Conservation (phyloP, 345 rosid genomes). For the Eucalyptus tenuipes region DNA sequence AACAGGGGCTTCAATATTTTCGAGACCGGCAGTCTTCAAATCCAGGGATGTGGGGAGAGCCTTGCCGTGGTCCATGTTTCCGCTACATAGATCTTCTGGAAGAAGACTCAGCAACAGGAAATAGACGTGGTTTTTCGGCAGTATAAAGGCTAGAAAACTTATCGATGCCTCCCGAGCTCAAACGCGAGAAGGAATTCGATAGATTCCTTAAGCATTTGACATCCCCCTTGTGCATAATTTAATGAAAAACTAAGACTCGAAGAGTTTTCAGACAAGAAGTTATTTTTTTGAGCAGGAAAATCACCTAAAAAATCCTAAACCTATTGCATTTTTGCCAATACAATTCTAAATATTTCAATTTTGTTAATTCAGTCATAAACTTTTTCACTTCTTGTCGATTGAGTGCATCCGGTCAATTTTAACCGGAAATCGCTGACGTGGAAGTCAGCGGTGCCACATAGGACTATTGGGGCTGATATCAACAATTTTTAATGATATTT, state of each 20-base stretch:
- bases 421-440: fast-evolving
- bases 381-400: too few relatives aligned
- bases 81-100: conserved; percentile 56
- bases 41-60: conserved; percentile 32
- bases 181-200: neutral
- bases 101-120: conserved; percentile 61
- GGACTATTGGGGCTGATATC: fast-evolving
- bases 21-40: conserved; percentile 8
- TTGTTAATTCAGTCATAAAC: too few relatives aligned
- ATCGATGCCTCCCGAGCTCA: neutral
- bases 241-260: neutral
- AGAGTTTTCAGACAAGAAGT: neutral
- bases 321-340: too few relatives aligned
- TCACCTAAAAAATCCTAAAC: too few relatives aligned
- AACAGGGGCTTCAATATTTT: conserved; percentile 28
- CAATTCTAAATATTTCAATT: too few relatives aligned
- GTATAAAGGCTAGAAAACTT: conserved; percentile 10
- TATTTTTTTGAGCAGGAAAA: neutral
- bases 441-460: fast-evolving
- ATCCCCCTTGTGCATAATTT: neutral
- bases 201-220: neutral
- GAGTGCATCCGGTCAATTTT: fast-evolving
- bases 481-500: too few relatives aligned
- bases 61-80: conserved; percentile 39
- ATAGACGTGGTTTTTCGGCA: conserved; percentile 45